Conservation (phyloP, 2,329 filamentous ascomycete species). For the Drechslerella dactyloides region DNA sequence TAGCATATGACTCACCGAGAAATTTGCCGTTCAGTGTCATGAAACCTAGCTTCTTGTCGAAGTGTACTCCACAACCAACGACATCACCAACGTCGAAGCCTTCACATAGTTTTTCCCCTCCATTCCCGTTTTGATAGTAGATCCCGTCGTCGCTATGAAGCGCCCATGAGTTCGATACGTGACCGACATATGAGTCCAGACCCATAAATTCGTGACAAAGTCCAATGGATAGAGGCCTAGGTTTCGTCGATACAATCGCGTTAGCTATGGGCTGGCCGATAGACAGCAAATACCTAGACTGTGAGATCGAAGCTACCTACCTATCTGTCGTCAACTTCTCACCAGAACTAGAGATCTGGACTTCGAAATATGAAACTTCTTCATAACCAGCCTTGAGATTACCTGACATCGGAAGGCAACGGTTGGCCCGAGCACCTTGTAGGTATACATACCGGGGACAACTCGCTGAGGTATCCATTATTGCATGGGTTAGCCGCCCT, state of each 20-base stretch:
- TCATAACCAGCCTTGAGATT: not conserved
- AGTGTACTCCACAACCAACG: not conserved
- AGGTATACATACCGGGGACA: not conserved
- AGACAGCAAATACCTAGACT: not conserved
- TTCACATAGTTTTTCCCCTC: not conserved
- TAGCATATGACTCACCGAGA: not conserved
- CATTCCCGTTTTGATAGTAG: not conserved
- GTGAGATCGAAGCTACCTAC: not conserved
- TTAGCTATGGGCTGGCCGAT: not conserved
- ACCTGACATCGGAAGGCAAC: not conserved
- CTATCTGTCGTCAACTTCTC: not conserved
- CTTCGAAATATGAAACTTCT: slow-evolving; percentile 1
- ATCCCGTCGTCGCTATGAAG: slow-evolving; percentile 1
- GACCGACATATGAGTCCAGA: not conserved
- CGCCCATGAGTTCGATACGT: not conserved
- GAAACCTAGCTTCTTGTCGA: not conserved
- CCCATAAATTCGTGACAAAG: not conserved
- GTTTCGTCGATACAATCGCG: not conserved
- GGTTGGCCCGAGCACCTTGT: not conserved
- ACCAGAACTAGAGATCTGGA: not conserved
- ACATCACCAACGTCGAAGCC: not conserved
- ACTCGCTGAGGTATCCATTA: not conserved
- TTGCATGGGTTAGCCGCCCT: too few species aligned
- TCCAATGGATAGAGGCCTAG: not conserved
- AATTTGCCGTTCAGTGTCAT: slow-evolving; percentile 1